phyloP scores from a whole-genome alignment of 2,329 filamentous ascomycete species.

The Tolypocladium tundrense region DNA sequence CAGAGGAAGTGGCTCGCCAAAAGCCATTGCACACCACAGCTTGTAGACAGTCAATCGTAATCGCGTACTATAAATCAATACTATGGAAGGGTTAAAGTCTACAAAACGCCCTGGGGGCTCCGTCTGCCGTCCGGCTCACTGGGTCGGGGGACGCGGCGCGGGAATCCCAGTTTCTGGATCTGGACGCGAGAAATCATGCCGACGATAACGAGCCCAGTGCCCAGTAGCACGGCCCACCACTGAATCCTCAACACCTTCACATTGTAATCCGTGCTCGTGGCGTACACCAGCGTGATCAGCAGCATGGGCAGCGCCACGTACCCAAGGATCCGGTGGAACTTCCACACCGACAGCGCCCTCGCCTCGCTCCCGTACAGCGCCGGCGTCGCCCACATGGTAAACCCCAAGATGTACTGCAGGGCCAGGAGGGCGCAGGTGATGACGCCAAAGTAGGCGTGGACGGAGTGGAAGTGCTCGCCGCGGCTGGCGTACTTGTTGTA shows the following conservation, averaged over 20 bases:
- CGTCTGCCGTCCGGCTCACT: background rate
- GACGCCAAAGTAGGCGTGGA: slow-evolving; percentile 76
- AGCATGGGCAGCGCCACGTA: slow-evolving; percentile 64
- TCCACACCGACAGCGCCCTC: slow-evolving; percentile 75
- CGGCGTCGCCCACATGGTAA: slow-evolving; percentile 73
- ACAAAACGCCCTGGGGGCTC: too few relatives aligned
- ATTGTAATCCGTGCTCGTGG: slow-evolving; percentile 69
- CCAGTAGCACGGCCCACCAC: slow-evolving; percentile 65
- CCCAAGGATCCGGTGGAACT: slow-evolving; percentile 73
- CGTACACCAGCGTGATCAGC: slow-evolving; percentile 62
- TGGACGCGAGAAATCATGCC: slow-evolving; percentile 73
- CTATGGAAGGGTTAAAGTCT: too few relatives aligned
- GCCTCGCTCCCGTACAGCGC: slow-evolving; percentile 66
- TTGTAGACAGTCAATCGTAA: background rate
- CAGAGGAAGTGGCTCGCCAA: too few relatives aligned
- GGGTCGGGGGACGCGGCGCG: background rate
- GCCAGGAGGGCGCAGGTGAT: slow-evolving; percentile 59
- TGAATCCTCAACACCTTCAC: slow-evolving; percentile 57
- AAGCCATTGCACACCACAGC: too few relatives aligned
- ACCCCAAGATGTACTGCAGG: slow-evolving; percentile 67
- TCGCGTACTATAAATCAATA: background rate
- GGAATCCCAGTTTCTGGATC: slow-evolving; percentile 49
- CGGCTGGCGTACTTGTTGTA: slow-evolving; percentile 68
- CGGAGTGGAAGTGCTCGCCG: slow-evolving; percentile 65
- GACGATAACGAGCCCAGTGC: slow-evolving; percentile 52